Conservation (phyloP, 192 early-diverging fungal species). For the Coemansia sp. region DNA sequence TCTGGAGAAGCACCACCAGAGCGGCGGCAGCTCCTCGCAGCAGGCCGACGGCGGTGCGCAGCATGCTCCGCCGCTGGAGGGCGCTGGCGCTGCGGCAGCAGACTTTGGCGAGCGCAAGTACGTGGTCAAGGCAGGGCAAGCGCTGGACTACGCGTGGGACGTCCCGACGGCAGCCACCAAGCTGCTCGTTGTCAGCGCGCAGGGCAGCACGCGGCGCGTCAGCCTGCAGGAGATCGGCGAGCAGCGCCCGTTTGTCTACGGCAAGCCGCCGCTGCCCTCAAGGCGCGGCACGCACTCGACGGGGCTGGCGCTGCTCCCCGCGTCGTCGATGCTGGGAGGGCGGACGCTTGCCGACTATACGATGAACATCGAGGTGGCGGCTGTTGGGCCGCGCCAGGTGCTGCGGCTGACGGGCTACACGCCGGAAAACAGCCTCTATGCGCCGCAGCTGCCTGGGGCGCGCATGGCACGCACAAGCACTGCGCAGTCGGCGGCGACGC, state of each 20-base stretch:
- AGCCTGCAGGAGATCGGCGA: slow-evolving; percentile 91
- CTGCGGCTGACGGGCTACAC: slow-evolving; percentile 69
- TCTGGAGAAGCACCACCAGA: slow-evolving; percentile 18
- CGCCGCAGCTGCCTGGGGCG: slow-evolving; percentile 19
- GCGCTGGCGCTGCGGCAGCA: neutral
- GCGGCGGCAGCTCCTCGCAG: neutral
- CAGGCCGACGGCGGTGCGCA: neutral
- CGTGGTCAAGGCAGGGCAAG: slow-evolving; percentile 38
- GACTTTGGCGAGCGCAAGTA: slow-evolving; percentile 22
- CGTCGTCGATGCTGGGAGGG: slow-evolving; percentile 13
- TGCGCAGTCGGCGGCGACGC: slow-evolving; percentile 12
- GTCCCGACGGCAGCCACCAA: slow-evolving; percentile 75
- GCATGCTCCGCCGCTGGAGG: neutral
- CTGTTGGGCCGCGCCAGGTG: slow-evolving; percentile 68
- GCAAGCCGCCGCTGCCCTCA: slow-evolving; percentile 29
- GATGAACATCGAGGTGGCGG: slow-evolving; percentile 76
- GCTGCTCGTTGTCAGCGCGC: slow-evolving; percentile 71
- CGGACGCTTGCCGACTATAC: slow-evolving; percentile 74
- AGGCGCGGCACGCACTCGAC: slow-evolving; percentile 10
- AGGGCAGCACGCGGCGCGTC: slow-evolving; percentile 76
- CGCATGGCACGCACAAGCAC: slow-evolving; percentile 27
- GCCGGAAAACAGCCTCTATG: slow-evolving; percentile 65
- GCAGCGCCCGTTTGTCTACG: slow-evolving; percentile 81
- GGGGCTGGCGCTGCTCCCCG: neutral
- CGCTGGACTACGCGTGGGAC: slow-evolving; percentile 90